phyloP scores from a whole-genome alignment of 805 yeast genomes.

The Metschnikowia santaceciliae region DNA sequence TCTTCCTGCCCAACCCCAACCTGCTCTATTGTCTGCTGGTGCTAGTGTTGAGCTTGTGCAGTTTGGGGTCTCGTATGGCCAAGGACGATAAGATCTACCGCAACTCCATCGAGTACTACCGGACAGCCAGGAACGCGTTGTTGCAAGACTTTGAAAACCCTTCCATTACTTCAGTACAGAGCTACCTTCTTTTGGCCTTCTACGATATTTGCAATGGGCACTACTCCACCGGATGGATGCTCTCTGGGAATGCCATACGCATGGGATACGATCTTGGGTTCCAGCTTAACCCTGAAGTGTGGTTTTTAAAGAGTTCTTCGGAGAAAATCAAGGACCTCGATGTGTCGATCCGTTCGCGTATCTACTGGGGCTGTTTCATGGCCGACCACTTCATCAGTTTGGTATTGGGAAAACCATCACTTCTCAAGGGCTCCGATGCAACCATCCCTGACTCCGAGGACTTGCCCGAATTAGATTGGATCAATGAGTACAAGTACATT shows the following conservation, averaged over 20 bases:
- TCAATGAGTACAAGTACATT: conserved; percentile 51
- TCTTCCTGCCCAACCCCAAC: conserved; percentile 51
- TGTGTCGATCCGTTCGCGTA: conserved; percentile 53
- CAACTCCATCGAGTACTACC: conserved; percentile 43
- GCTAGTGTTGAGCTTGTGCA: conserved; percentile 53
- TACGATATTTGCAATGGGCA: conserved; percentile 60
- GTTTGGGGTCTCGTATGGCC: conserved; percentile 53
- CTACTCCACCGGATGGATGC: conserved; percentile 60
- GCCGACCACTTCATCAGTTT: conserved; percentile 63
- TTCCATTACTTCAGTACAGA: conserved; percentile 55
- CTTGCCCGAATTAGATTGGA: conserved; percentile 59
- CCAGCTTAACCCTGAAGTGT: conserved; percentile 57
- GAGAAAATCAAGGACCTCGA: conserved; percentile 46
- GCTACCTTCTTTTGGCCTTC: conserved; percentile 53
- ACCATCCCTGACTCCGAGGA: conserved; percentile 57
- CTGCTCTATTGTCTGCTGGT: conserved; percentile 54
- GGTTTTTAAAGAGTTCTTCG: conserved; percentile 43
- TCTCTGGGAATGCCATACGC: conserved; percentile 57
- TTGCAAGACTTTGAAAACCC: conserved; percentile 41
- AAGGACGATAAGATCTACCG: conserved; percentile 38
- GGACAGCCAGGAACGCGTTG: conserved; percentile 42
- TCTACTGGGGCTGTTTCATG: conserved; percentile 64
- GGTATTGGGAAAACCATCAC: conserved; percentile 55
- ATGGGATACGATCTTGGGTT: conserved; percentile 66
- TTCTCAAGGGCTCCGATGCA: conserved; percentile 52